Percentiles rank a stretch among this genome's conserved stretches.
Evolutionary conservation across 352 stramenopile species (phyloP).

Genomic region (Salisapilia sapeloensis): DNA sequence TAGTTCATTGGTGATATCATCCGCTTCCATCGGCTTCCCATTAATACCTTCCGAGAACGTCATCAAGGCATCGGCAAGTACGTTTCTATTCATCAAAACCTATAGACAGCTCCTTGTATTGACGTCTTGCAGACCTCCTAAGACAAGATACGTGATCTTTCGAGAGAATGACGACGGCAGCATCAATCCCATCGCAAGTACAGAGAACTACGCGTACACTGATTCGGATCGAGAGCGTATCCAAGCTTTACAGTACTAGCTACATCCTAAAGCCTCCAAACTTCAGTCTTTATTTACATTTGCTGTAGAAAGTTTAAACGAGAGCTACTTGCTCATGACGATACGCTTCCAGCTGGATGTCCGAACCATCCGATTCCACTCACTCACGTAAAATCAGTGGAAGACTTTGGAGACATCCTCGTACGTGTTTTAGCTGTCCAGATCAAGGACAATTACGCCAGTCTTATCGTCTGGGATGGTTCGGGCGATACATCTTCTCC

Average conservation of each 20-base stretch:
- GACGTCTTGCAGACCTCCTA: conserved; percentile 14
- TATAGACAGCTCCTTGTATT: too few species aligned
- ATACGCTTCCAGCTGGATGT: conserved; percentile 28
- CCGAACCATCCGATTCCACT: conserved; percentile 18
- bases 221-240: conserved; percentile 23
- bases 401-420: conserved; percentile 42
- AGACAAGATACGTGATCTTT: conserved; percentile 42
- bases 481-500: conserved; percentile 14
- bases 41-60: conserved; percentile 37
- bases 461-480: conserved; percentile 52
- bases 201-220: conserved; percentile 43
- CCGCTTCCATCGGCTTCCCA: conserved; percentile 56
- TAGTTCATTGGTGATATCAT: conserved; percentile 62
- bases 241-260: conserved; percentile 7
- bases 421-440: conserved; percentile 31
- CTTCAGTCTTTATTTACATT: background rate
- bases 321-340: conserved; percentile 14
- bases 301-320: background rate
- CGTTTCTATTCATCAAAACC: conserved; percentile 4
- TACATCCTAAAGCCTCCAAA: too few species aligned
- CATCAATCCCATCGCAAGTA: conserved; percentile 28
- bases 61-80: conserved; percentile 41
- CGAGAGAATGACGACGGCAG: conserved; percentile 9
- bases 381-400: conserved; percentile 16
- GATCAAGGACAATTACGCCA: conserved; percentile 7